Conservation (phyloP, 192 early-diverging fungal genomes). For the Podila epigama region DNA sequence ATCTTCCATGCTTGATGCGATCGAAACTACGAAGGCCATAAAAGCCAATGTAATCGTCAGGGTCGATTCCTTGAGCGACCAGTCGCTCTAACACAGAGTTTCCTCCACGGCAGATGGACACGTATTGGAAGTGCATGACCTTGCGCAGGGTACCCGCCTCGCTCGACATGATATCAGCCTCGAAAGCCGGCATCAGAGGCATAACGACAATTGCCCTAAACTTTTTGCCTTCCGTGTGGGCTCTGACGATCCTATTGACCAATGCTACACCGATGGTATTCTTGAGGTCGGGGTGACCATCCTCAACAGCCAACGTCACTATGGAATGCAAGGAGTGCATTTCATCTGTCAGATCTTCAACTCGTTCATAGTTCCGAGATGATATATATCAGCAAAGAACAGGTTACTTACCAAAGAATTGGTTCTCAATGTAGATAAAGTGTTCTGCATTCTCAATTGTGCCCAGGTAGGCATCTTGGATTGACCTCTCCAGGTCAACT, state of each 20-base stretch:
- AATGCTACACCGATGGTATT: conserved; percentile 85
- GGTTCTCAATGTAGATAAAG: conserved; percentile 96
- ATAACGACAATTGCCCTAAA: conserved; percentile 87
- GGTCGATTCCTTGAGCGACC: conserved; percentile 59
- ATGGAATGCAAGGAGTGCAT: too few relatives aligned
- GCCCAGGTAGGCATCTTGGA: conserved; percentile 83
- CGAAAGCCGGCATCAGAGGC: conserved; percentile 89
- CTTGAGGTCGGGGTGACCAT: conserved; percentile 65
- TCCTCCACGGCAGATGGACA: conserved; percentile 80
- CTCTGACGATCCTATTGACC: conserved; percentile 77
- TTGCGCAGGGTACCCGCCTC: conserved; percentile 78
- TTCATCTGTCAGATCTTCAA: neutral
- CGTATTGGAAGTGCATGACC: conserved; percentile 84
- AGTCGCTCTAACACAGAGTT: conserved; percentile 73
- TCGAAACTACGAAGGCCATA: conserved; percentile 82
- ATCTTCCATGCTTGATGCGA: conserved; percentile 63
- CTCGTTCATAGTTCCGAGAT: neutral
- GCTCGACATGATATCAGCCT: conserved; percentile 78
- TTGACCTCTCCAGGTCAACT: conserved; percentile 70
- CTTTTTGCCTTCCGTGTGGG: conserved; percentile 68
- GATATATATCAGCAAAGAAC: too few relatives aligned
- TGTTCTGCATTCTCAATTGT: conserved; percentile 80
- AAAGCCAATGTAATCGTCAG: conserved; percentile 78
- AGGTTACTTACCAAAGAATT: conserved; percentile 80
- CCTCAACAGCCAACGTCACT: conserved; percentile 60